phyloP scores from a whole-genome alignment of 371 early-diverging fungal genomes.

The Apophysomyces sp. region DNA sequence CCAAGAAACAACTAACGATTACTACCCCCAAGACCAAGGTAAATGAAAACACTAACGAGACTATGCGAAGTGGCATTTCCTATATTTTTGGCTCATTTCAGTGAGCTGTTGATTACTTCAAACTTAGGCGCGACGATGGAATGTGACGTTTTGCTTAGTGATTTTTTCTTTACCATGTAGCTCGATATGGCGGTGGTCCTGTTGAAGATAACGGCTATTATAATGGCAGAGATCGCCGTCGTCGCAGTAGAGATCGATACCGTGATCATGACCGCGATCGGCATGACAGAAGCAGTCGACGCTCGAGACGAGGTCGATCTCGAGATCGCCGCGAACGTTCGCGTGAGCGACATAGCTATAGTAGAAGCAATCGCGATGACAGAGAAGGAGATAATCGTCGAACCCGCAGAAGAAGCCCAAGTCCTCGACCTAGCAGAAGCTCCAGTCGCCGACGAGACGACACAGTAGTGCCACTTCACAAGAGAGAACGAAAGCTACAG shows the following conservation, averaged over 20 bases:
- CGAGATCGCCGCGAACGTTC: constrained; percentile 42
- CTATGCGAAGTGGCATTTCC: too few relatives aligned
- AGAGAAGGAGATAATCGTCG: constrained; percentile 40
- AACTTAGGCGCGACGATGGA: too few relatives aligned
- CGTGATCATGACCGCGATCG: constrained; percentile 38
- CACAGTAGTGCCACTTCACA: constrained; percentile 71
- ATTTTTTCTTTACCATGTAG: neutral
- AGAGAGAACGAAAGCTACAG: constrained; percentile 75
- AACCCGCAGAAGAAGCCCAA: constrained; percentile 26
- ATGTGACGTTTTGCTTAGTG: too few relatives aligned
- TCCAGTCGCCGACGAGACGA: constrained; percentile 51
- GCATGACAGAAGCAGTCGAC: constrained; percentile 16
- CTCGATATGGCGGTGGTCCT: constrained; percentile 15
- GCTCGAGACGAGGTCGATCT: constrained; percentile 29
- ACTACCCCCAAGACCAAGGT: neutral
- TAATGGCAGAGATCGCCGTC: neutral
- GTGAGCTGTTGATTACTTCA: neutral
- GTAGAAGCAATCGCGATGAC: too few relatives aligned
- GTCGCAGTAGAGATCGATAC: neutral
- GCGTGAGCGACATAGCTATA: constrained; percentile 25
- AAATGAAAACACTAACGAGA: too few relatives aligned
- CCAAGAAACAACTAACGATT: constrained; percentile 19
- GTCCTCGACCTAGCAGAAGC: neutral
- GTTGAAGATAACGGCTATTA: constrained; percentile 1
- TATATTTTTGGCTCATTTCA: too few relatives aligned